phyloP scores from a whole-genome alignment of 164 flowering plant genomes.

The Chimonanthus praecox region DNA sequence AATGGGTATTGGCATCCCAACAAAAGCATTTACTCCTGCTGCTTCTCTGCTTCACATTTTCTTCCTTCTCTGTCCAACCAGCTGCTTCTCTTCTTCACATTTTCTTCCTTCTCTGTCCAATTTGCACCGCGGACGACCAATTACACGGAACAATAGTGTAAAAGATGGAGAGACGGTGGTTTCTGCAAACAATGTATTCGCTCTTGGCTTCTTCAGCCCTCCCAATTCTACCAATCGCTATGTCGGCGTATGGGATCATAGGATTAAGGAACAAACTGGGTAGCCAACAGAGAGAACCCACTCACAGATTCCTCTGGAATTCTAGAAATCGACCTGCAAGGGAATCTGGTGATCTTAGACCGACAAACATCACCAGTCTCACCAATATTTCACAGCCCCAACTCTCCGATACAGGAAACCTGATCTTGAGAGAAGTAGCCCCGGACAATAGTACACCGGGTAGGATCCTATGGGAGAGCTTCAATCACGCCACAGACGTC shows the following conservation, averaged over 20 bases:
- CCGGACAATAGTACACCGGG: background rate
- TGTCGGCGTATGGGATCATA: conserved; percentile 2
- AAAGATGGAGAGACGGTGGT: background rate
- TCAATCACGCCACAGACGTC: background rate
- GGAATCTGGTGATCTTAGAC: conserved; percentile 8
- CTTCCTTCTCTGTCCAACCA: background rate
- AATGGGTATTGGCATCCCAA: background rate
- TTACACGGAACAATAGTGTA: background rate
- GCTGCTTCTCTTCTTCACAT: background rate
- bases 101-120: background rate
- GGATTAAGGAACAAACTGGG: background rate
- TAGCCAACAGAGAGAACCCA: conserved; percentile 11
- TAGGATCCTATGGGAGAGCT: conserved; percentile 15
- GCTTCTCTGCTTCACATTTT: background rate
- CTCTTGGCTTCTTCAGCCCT: conserved; percentile 8
- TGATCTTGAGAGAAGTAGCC: conserved; percentile 7
- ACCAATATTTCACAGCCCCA: conserved; percentile 1
- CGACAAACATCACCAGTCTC: background rate
- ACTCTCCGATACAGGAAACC: conserved; percentile 23
- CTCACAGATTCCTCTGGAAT: conserved; percentile 4
- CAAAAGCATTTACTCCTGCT: background rate
- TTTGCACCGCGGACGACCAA: background rate
- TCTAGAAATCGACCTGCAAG: background rate
- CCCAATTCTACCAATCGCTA: background rate
- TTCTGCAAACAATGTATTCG: background rate